Evolutionary conservation across 352 stramenopile genomes (phyloP).

Genomic region (Phytopythium cucurbitacearum): DNA sequence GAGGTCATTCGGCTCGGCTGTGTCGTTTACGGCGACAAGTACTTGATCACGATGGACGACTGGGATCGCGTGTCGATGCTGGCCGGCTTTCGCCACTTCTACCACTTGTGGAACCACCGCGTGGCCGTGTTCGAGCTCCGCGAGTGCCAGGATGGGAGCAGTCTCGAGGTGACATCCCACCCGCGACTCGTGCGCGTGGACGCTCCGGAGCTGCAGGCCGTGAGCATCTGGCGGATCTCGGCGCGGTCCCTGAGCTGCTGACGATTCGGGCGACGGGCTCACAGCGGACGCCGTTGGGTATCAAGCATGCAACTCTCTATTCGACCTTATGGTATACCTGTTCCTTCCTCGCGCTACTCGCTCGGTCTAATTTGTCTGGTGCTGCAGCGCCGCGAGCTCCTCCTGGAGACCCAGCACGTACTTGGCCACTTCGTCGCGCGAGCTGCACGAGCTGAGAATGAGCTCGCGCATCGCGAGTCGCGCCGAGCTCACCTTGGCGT

Average conservation of each 20-base stretch:
- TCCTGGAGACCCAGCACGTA: constrained; percentile 54
- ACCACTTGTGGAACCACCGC: constrained; percentile 5
- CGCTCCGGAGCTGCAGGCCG: background rate
- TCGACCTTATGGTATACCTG: constrained; percentile 3
- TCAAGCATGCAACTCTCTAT: background rate
- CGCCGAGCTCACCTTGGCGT: constrained; percentile 27
- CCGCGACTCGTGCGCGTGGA: background rate
- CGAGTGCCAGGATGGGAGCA: background rate
- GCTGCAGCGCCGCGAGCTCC: constrained; percentile 40
- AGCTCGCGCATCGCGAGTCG: constrained; percentile 40
- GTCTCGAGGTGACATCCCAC: background rate
- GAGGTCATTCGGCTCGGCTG: constrained; percentile 4
- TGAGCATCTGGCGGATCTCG: background rate
- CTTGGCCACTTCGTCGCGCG: constrained; percentile 43
- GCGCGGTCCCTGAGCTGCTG: background rate
- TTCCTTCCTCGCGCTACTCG: background rate
- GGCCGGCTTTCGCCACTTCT: background rate
- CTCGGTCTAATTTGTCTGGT: constrained; percentile 11
- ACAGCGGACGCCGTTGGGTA: background rate
- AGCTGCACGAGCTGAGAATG: constrained; percentile 48
- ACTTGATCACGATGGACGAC: constrained; percentile 2
- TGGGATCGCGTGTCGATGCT: constrained; percentile 1
- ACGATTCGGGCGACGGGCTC: background rate
- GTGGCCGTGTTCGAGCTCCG: background rate
- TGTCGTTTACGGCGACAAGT: background rate